These are phyloP conservation scores for Lasiosphaeris hirsuta DNA, from an alignment of 495 filamentous ascomycete species.

Conservation along the genomic window DNA sequence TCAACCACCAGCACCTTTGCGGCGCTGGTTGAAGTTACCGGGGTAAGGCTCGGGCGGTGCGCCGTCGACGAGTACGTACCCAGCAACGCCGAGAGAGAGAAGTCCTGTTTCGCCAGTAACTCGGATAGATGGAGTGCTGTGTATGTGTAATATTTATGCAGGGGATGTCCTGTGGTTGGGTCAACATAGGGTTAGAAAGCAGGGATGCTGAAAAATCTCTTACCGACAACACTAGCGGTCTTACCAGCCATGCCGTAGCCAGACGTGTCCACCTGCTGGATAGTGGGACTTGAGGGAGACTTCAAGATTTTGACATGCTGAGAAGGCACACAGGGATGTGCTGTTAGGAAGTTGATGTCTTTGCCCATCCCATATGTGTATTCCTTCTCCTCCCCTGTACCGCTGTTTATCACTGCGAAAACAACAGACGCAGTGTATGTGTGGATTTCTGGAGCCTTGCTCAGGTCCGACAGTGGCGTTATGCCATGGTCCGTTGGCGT, in stretches of 20 bases:
- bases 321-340: conserved; percentile 61
- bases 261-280: conserved; percentile 48
- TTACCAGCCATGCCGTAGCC: conserved; percentile 40
- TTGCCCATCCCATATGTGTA: conserved; percentile 51
- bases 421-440: conserved; percentile 50
- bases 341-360: conserved; percentile 64
- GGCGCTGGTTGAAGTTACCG: conserved; percentile 17
- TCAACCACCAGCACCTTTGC: conserved; percentile 52
- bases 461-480: conserved; percentile 33
- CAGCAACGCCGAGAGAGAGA: conserved; percentile 41
- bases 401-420: conserved; percentile 47
- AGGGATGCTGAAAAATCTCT: conserved; percentile 2
- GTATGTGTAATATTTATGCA: conserved; percentile 61
- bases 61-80: conserved; percentile 29
- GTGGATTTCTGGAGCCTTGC: conserved; percentile 34
- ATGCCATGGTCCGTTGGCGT: conserved; percentile 33
- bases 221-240: conserved; percentile 40
- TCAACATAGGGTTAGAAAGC: conserved; percentile 12
- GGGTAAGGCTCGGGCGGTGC: conserved; percentile 28
- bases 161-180: conserved; percentile 52
- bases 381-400: conserved; percentile 33
- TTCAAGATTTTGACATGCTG: conserved; percentile 47
- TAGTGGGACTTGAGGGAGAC: conserved; percentile 47
- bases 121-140: conserved; percentile 51
- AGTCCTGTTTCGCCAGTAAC: conserved; percentile 42